Conservation (phyloP, 192 early-diverging fungal species). For the Radiomyces spectabilis region DNA sequence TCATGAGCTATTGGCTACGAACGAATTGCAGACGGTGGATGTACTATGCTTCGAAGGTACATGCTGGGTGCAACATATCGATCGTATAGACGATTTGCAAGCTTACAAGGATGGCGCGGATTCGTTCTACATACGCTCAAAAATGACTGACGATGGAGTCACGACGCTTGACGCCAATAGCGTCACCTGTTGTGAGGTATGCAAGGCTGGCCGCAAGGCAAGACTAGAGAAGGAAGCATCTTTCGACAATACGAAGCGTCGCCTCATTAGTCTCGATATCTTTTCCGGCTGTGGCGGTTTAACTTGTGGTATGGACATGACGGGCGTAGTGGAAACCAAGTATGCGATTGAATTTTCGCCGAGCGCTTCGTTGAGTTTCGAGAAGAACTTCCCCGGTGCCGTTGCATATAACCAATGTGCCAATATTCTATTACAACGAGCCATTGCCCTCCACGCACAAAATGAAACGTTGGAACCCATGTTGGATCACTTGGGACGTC, state of each 20-base stretch:
- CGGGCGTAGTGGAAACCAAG: constrained; percentile 48
- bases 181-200: too few species aligned
- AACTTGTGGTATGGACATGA: constrained; percentile 52
- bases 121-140: too few species aligned
- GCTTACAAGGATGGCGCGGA: too few species aligned
- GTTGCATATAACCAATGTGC: constrained; percentile 55
- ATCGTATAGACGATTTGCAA: too few species aligned
- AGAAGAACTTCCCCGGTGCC: constrained; percentile 54
- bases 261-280: constrained; percentile 53
- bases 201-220: constrained; percentile 25
- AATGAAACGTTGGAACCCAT: constrained; percentile 14
- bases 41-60: too few species aligned
- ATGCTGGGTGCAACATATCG: too few species aligned
- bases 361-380: constrained; percentile 51
- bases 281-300: constrained; percentile 68
- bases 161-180: too few species aligned
- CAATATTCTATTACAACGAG: constrained; percentile 53
- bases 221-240: not conserved
- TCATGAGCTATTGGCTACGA: too few species aligned
- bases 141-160: too few species aligned
- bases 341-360: constrained; percentile 58
- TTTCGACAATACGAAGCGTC: not conserved
- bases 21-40: too few species aligned
- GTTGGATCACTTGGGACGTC: constrained; percentile 32
- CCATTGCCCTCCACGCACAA: constrained; percentile 42